Base-by-base conservation (phyloP, 2,329 filamentous ascomycete species). In the Trichoderma simmonsii region DNA sequence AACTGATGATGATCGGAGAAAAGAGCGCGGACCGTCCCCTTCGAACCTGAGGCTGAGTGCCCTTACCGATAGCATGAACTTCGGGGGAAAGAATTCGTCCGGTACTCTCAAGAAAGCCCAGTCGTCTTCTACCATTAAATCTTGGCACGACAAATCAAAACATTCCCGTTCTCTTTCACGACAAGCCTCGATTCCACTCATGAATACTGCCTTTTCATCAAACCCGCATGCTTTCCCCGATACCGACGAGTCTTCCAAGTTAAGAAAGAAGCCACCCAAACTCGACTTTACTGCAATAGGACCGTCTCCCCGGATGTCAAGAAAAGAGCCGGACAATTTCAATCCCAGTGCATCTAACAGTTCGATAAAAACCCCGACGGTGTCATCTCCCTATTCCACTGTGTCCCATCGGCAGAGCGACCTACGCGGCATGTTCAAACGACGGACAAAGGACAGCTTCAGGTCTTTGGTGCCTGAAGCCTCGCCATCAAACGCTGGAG, bases 181-280 rank as follows among this genome's bases (percentile, higher is more conserved):
- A 75, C 87, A 89, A 77, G 89, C 88, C 0, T 88, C 87, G 0
- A 85, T 83, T 57, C 88, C 87, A 1, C 85, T 87, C 72, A 89
- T 89, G 84, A 86, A 87, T 26, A 88, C 87, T 75, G 87, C 86
- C 4, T 77, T 85, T 6, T 86, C 87, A 0, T 76, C 81, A 59
- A 88, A 88, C 75, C 81, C 84, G 0, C 82, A 82, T 67, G 79
- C 81, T 74, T 30, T 39, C 12, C 18, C 28, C 30, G 82, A 66
- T 51, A 43, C 86, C 70, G 83, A 86, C 60, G 62, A 73, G 12
- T 71, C 79, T 18, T 67, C 74, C 24, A 76, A 77, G 72, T 28
- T 75, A 14, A 80, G 80, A 63, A 83, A 82, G 75, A 87, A 84
- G 76, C 86, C 87, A 3, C 77, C 84, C 0, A 85, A 78, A 73